These are phyloP conservation scores for Pisolithus tinctorius DNA, from an alignment of 768 basidiomycete species.

Conservation along the genomic window DNA sequence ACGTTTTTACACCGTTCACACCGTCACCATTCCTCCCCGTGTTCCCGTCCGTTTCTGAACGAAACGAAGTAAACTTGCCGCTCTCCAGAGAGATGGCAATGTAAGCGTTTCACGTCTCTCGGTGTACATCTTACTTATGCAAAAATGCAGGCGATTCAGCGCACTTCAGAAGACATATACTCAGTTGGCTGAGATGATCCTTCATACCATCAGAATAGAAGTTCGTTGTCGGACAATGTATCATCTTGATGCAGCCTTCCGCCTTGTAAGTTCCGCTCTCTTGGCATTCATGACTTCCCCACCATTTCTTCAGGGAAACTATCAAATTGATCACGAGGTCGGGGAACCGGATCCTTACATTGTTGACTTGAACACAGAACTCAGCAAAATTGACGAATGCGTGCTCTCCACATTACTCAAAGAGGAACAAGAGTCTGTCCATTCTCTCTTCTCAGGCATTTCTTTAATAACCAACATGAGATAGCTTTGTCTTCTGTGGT, in stretches of 20 bases:
- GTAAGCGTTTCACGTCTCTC: conserved; percentile 41
- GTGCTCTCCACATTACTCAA: conserved; percentile 54
- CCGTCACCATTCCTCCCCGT: conserved; percentile 43
- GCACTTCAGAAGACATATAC: conserved; percentile 86
- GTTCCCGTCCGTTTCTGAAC: conserved; percentile 28
- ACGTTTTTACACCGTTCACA: conserved; percentile 34
- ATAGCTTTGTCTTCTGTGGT: conserved; percentile 83
- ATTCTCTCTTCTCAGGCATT: not conserved
- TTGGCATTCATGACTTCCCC: conserved; percentile 1
- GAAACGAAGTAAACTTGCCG: conserved; percentile 59
- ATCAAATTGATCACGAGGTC: conserved; percentile 73
- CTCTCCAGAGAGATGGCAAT: conserved; percentile 85
- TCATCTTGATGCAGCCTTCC: conserved; percentile 74
- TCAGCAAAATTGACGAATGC: conserved; percentile 70
- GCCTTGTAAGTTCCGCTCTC: conserved; percentile 44
- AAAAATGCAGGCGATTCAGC: conserved; percentile 71
- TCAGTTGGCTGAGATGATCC: conserved; percentile 78
- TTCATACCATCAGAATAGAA: conserved; percentile 85
- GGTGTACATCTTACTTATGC: conserved; percentile 2
- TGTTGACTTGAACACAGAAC: conserved; percentile 75
- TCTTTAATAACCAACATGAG: conserved; percentile 6
- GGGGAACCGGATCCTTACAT: conserved; percentile 90
- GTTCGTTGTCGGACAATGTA: conserved; percentile 78
- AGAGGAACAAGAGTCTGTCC: conserved; percentile 60
- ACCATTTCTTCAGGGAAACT: conserved; percentile 60